Evolutionary conservation across 1,284 basidiomycete species (phyloP), one percentile per base, ranked within the genome.

Genomic region (Leccinum angustisporum): DNA sequence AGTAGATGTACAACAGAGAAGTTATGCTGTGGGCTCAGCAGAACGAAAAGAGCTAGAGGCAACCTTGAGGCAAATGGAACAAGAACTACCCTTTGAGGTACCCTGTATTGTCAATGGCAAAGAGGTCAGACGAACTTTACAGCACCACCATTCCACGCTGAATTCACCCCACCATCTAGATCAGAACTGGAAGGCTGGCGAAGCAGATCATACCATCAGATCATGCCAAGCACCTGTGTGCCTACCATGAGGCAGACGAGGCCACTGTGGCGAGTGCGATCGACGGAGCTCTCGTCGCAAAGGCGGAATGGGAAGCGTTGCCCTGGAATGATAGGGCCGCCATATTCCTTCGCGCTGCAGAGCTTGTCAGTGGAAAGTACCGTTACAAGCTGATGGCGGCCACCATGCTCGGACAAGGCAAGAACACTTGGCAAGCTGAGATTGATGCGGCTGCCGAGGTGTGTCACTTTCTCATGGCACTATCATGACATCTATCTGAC

Each of bases 361-460:
- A 99, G 76, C 86, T 99, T 61, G 86, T 96, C 63, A 89, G 92
- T 68, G 90, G 90, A 64, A 98, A 98, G 83, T 98, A 97, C 77
- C 84, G 96, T 71, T 95, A 94, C 81, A 90, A 92, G 79, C 82
- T 99, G 59, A 86, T 98, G 80, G 97, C 97, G 34, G 95, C 97
- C 34, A 98, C 97, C 54, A 98, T 99, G 81, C 83, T 99, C 53
- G 97, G 97, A 13, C 97, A 99, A 80, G 97, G 97, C 58, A 99
- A 99, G 86, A 99, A 98, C 76, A 90, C 86, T 11, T 99, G 97
- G 97, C 97, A 99, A 80, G 97, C 97, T 25, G 97, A 99, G 83
- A 99, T 99, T 66, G 97, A 99, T 77, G 94, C 97, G 58, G 97
- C 95, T 31, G 97, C 97, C 16, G 97, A 98, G 87, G 92, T 94